Evolutionary conservation across 2,329 filamentous ascomycete species (phyloP), one percentile per base, ranked within the genome.

Genomic region (Botryotinia narcissicola): DNA sequence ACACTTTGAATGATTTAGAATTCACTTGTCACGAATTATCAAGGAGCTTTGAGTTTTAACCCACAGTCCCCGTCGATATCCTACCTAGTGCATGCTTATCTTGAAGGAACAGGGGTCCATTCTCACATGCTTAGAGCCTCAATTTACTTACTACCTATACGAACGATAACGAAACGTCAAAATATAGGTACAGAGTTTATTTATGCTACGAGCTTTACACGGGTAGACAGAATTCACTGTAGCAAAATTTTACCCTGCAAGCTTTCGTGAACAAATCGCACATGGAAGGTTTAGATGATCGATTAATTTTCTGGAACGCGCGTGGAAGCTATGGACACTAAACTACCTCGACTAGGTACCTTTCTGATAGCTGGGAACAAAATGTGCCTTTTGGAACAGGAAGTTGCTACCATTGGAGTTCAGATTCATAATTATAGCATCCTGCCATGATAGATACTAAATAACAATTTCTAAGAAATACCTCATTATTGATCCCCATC

Each of bases 401-500:
- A 40, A 42, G 3, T 22, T 42, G n/a, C n/a, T 40, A 10, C 16
- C n/a, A 16, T 22, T 18, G n/a, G n/a, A 29, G 35, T 25, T 32
- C 10, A 10, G n/a, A 40, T 57, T 37, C 29, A 16, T 57, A 10
- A 32, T 61, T 7, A 18, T 57, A n/a, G n/a, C 51, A 29, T 57
- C 18, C 18, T 18, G 42, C 20, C n/a, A 14, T 32, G 51, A 25
- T 64, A 6, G 32, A 69, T 69, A 22, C 10, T 44, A 29, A 7
- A 42, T 70, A 20, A 22, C 22, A 20, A 22, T 46, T 6, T 44
- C 32, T 32, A 22, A 60, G 51, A 5, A 57, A 25, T 46, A 25
- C 40, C 66, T 40, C 32, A 20, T 62, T 35, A 75, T 85, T 83
- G 37, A 73, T 87, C 83, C 66, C 83, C 84, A 70, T 91, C 89